Evolutionary conservation across 106 monocot genomes (phyloP), one percentile per base, ranked within the genome.

Genomic region (Acorus calamus): DNA sequence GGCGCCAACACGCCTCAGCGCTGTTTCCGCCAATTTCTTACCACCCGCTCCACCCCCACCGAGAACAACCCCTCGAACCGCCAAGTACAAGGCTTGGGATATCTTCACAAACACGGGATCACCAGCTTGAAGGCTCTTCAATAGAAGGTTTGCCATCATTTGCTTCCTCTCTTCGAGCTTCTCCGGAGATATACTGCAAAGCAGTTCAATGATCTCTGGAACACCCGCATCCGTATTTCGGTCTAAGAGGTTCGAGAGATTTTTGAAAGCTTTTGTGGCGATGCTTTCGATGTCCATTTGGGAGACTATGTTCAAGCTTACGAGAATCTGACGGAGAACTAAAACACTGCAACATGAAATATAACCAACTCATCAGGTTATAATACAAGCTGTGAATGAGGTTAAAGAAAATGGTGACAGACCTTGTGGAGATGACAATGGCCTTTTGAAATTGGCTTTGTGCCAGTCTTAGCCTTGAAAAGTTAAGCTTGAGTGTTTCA

Each of bases 391-490:
- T 43, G 41, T 7, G 43, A 42, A 42, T 63, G 42, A 8, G 57
- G 14, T 7, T 12, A 61, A 46, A 49, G 6, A 46, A 5, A 4
- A 28, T 63, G 46, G 44, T 14, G 11, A 4, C 7, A 54, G 42
- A 84, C 98, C 92, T 92, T 60, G 92, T 92, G 41, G 92, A 70
- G 10, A 86, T 81, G 60, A 92, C 92, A 50, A 99, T 83, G 52
- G 85, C 77, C 51, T 99, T 80, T 55, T 99, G 98, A 47, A 81
- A 65, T 63, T 86, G 83, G 52, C 75, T 76, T 66, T 99, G 98
- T 48, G 81, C 57, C 51, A 63, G 66, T 48, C 92, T 92, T 68
- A 99, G 62, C 65, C 92, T 85, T 43, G 72, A 56, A 12, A 71
- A 81, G 72, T 99, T 99, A 11, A 92, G 69, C 43, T 77, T 69